phyloP scores from a whole-genome alignment of 768 basidiomycete species.

The Rubroboletus pulcherrimus region DNA sequence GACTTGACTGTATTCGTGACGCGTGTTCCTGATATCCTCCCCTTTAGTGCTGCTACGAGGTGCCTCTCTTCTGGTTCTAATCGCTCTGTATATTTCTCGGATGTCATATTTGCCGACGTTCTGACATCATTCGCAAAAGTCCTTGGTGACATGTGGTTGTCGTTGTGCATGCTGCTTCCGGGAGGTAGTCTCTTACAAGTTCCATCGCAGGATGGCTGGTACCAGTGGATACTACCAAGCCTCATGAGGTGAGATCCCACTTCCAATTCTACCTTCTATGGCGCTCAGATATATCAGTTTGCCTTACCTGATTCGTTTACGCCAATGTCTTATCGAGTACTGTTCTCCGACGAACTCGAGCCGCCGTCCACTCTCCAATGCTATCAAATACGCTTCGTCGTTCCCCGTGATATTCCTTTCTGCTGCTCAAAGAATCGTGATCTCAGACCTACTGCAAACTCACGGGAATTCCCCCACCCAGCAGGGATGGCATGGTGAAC shows the following conservation, averaged over 20 bases:
- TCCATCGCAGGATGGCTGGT: constrained; percentile 58
- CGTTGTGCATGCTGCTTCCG: constrained; percentile 79
- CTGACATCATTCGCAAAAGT: constrained; percentile 97
- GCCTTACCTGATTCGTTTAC: constrained; percentile 86
- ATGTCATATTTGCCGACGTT: constrained; percentile 92
- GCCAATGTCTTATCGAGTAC: constrained; percentile 92
- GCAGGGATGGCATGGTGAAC: constrained; percentile 69
- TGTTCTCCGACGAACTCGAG: constrained; percentile 57
- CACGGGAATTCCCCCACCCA: constrained; percentile 42
- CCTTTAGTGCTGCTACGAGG: constrained; percentile 61
- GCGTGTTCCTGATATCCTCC: neutral
- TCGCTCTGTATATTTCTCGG: constrained; percentile 76
- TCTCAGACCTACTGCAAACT: constrained; percentile 51
- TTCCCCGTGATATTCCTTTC: constrained; percentile 96
- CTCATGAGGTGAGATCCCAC: constrained; percentile 72
- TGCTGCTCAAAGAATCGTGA: constrained; percentile 77
- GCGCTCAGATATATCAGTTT: constrained; percentile 41
- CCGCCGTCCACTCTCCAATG: constrained; percentile 79
- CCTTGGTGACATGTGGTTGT: constrained; percentile 90
- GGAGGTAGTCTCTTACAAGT: constrained; percentile 70
- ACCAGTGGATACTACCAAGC: constrained; percentile 73
- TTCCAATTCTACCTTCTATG: neutral
- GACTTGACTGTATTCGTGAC: neutral
- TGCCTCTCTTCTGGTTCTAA: constrained; percentile 65
- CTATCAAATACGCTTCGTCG: constrained; percentile 92